Conservation (phyloP, 805 yeast genomes). For the Starmerella vaccinii region DNA sequence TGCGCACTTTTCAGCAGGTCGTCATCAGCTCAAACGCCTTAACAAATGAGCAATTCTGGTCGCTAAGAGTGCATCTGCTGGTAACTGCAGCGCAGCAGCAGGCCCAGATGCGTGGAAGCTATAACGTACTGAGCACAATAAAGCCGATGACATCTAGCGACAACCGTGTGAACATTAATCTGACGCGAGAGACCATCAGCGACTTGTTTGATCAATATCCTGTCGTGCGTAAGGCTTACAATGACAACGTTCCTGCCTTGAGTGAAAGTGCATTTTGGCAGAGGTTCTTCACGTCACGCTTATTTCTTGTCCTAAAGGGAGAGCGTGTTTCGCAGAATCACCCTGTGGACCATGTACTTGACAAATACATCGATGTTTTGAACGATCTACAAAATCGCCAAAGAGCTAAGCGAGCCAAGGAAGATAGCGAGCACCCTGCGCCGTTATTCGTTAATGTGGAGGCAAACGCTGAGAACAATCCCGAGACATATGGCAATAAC, state of each 20-base stretch:
- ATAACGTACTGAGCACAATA: conserved; percentile 85
- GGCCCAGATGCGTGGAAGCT: conserved; percentile 83
- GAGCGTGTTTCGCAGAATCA: conserved; percentile 67
- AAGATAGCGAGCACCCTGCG: conserved; percentile 37
- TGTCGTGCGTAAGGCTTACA: conserved; percentile 75
- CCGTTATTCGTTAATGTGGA: conserved; percentile 60
- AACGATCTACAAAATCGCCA: conserved; percentile 45
- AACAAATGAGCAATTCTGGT: conserved; percentile 80
- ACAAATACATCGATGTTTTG: conserved; percentile 66
- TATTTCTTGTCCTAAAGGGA: conserved; percentile 81
- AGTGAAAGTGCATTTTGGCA: conserved; percentile 95
- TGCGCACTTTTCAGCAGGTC: conserved; percentile 72
- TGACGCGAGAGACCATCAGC: conserved; percentile 79
- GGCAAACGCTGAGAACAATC: conserved; percentile 74
- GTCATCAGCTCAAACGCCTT: conserved; percentile 64
- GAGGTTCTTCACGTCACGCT: conserved; percentile 79
- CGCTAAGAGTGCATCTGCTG: conserved; percentile 62
- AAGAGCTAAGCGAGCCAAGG: conserved; percentile 18
- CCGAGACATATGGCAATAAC: conserved; percentile 64
- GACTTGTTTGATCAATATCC: conserved; percentile 91
- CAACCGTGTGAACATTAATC: conserved; percentile 84
- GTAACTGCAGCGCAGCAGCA: conserved; percentile 78
- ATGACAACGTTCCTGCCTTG: conserved; percentile 80
- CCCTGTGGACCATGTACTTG: conserved; percentile 75
- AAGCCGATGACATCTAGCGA: conserved; percentile 89